phyloP scores from a whole-genome alignment of 2,329 filamentous ascomycete genomes.

The Lizonia empirigonia region DNA sequence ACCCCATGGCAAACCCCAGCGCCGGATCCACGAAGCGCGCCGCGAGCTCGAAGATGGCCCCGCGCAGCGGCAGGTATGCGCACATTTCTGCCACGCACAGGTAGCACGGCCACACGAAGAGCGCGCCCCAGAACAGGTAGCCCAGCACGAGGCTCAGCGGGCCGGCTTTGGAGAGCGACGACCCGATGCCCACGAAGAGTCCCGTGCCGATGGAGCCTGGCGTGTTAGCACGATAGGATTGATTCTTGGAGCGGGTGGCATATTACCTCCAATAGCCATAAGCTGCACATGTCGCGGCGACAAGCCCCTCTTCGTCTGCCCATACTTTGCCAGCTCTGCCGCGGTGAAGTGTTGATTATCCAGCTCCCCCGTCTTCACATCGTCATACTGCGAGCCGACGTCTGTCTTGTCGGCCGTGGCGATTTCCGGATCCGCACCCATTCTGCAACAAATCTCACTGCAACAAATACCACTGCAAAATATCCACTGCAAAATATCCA shows the following conservation, averaged over 20 bases:
- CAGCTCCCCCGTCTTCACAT: slow-evolving; percentile 9
- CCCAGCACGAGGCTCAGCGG: slow-evolving; percentile 70
- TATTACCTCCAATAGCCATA: slow-evolving; percentile 62
- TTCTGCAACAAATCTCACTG: no score
- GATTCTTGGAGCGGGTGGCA: background rate
- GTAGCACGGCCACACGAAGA: slow-evolving; percentile 36
- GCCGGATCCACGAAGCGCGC: slow-evolving; percentile 77
- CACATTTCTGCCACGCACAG: slow-evolving; percentile 85
- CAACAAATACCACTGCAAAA: no score
- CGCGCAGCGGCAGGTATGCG: slow-evolving; percentile 74
- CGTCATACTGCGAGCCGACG: slow-evolving; percentile 7
- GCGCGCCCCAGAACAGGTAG: slow-evolving; percentile 62
- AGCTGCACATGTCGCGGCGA: slow-evolving; percentile 59
- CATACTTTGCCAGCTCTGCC: slow-evolving; percentile 16
- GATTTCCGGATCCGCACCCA: slow-evolving; percentile 16
- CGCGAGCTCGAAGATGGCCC: slow-evolving; percentile 79
- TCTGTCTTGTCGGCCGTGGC: slow-evolving; percentile 3
- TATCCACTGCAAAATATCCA: no score
- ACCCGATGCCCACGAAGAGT: slow-evolving; percentile 67
- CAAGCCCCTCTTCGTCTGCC: slow-evolving; percentile 47
- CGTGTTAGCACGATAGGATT: background rate
- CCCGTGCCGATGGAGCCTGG: slow-evolving; percentile 72
- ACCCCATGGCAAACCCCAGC: slow-evolving; percentile 77
- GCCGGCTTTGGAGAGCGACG: slow-evolving; percentile 52
- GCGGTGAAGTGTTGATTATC: slow-evolving; percentile 14